A percentile compares a stretch with the other conserved stretches of the same genome.
Conservation (phyloP, 164 flowering plant species). For the Warburgia ugandensis region DNA sequence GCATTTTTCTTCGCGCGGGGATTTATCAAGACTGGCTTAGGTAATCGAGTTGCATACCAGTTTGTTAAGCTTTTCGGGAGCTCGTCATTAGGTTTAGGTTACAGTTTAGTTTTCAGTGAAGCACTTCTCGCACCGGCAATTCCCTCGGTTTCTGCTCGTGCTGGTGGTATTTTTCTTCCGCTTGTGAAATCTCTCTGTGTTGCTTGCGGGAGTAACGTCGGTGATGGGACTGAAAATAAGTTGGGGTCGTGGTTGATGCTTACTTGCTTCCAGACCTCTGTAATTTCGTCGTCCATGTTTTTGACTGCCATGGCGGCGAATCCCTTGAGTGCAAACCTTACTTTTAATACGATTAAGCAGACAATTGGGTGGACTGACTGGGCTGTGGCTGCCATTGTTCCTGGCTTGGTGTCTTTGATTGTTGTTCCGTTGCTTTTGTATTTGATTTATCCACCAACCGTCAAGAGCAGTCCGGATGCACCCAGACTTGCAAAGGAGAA, state of each 20-base stretch:
- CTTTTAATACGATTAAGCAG: constrained; percentile 50
- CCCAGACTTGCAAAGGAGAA: constrained; percentile 79
- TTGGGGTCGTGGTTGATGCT: constrained; percentile 90
- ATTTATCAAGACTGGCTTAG: constrained; percentile 86
- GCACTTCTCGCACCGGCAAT: constrained; percentile 87
- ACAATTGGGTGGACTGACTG: constrained; percentile 87
- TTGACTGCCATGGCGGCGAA: constrained; percentile 96
- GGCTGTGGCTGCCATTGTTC: constrained; percentile 89
- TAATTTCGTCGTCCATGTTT: constrained; percentile 81
- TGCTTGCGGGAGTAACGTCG: constrained; percentile 81
- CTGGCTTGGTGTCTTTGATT: constrained; percentile 70
- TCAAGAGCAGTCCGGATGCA: constrained; percentile 89
- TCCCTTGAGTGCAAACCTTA: constrained; percentile 74
- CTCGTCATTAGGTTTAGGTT: constrained; percentile 73
- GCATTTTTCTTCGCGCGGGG: constrained; percentile 95
- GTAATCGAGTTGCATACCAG: constrained; percentile 83
- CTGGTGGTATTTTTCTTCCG: constrained; percentile 87
- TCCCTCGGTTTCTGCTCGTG: constrained; percentile 81
- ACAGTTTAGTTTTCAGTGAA: constrained; percentile 80
- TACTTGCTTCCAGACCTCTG: constrained; percentile 88
- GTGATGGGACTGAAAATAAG: constrained; percentile 74
- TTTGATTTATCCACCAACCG: constrained; percentile 70
- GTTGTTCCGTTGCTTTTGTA: constrained; percentile 75
- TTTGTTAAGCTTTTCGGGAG: constrained; percentile 74
- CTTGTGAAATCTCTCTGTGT: constrained; percentile 78